Base-by-base conservation (phyloP, 495 filamentous ascomycete species). In the Penicillium longicatenatum region DNA sequence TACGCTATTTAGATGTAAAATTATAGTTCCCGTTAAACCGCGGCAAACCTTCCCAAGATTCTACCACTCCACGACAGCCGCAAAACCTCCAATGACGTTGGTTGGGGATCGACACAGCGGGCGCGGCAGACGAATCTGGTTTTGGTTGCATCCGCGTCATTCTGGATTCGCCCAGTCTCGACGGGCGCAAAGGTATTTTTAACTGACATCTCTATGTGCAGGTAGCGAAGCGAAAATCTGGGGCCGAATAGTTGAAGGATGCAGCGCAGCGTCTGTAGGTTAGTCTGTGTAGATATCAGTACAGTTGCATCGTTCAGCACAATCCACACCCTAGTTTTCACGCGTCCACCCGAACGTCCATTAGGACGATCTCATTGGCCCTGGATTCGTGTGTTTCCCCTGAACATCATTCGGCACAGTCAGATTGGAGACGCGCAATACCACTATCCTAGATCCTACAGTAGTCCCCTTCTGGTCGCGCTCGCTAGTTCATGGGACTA, bases 241-340 rank as follows among this genome's bases (percentile, higher is more conserved):
- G 47, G 47, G 45, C 22, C 45, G 7, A 26, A 29, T n/a, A 3
- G n/a, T 17, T 26, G 6, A n/a, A 26, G 9, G n/a, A n/a, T n/a
- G n/a, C n/a, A n/a, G n/a, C n/a, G n/a, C n/a, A n/a, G n/a, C n/a
- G n/a, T n/a, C n/a, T n/a, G n/a, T n/a, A n/a, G n/a, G n/a, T n/a
- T n/a, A n/a, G n/a, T n/a, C n/a, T n/a, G n/a, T n/a, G 47, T 50
- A 50, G 47, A 17, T 12, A 30, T 31, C 47, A 50, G 22, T 24
- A 50, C 47, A 11, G 47, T 20, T 24, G 47, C 26, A 50, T 33
- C 17, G n/a, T 50, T 20, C 6, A 50, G 20, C 16, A 31, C 24
- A 46, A 22, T 1, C 12, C 43, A 46, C 4, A 39, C 14, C 6
- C 4, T n/a, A 12, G 14, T 39, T n/a, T n/a, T 6, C 37, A n/a